Conservation (phyloP, 2,329 filamentous ascomycete genomes). For the Penicillium sp. region DNA sequence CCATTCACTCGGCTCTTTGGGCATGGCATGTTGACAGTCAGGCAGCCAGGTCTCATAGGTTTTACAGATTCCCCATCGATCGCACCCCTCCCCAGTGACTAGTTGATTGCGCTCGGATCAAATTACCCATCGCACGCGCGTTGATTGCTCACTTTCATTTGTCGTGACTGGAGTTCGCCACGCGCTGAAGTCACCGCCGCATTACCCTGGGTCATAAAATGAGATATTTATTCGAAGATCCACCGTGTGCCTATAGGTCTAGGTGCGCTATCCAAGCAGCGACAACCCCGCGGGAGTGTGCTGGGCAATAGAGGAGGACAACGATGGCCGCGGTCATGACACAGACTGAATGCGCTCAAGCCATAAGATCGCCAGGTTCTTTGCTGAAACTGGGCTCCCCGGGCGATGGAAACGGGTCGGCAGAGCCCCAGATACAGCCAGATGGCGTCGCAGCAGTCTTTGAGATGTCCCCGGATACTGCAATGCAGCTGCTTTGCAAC, state of each 20-base stretch:
- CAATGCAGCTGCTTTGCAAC: constrained; percentile 75
- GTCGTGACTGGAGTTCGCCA: constrained; percentile 6
- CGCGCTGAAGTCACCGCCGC: constrained; percentile 4
- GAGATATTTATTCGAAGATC: constrained; percentile 27
- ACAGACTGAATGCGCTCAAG: constrained; percentile 15
- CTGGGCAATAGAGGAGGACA: constrained; percentile 21
- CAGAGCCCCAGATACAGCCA: not conserved
- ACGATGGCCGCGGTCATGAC: constrained; percentile 21
- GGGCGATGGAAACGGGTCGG: not conserved
- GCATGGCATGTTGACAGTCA: constrained; percentile 12
- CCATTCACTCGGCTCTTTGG: constrained; percentile 8
- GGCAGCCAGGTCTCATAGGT: constrained; percentile 7
- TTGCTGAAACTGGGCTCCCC: constrained; percentile 17
- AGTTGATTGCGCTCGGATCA: not conserved
- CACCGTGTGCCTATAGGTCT: constrained; percentile 28
- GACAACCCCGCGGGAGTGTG: constrained; percentile 10
- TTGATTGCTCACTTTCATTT: not conserved
- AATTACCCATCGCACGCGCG: not conserved
- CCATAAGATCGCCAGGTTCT: constrained; percentile 8
- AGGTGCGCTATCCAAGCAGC: constrained; percentile 21
- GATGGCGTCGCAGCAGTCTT: constrained; percentile 50
- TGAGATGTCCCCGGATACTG: constrained; percentile 68
- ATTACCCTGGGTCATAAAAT: constrained; percentile 32
- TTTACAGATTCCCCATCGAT: constrained; percentile 10
- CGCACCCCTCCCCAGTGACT: not conserved